Percentiles rank a stretch among this genome's conserved stretches.
These are phyloP conservation scores for Retiboletus flavoniger DNA, from an alignment of 1,284 basidiomycete species.

Conservation along the genomic window DNA sequence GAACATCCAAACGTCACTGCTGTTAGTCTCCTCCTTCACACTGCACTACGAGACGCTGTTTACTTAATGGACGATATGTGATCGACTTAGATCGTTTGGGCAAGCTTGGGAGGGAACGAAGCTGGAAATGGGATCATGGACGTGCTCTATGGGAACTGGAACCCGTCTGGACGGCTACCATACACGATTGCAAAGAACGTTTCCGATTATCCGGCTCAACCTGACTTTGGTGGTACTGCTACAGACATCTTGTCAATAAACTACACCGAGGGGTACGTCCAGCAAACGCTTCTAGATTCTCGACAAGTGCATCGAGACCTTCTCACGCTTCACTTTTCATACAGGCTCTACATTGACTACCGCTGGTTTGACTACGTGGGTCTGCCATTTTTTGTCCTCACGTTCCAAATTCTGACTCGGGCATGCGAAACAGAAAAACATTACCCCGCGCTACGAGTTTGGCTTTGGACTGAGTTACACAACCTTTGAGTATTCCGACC, in stretches of 20 bases:
- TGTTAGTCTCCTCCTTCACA: conserved; percentile 9
- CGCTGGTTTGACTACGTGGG: conserved; percentile 48
- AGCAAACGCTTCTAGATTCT: neutral
- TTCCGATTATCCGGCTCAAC: conserved; percentile 36
- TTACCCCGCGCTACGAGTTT: conserved; percentile 60
- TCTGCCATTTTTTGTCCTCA: neutral
- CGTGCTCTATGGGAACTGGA: conserved; percentile 50
- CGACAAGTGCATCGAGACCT: neutral
- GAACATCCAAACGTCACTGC: conserved; percentile 54
- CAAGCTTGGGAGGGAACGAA: conserved; percentile 61
- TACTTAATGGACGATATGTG: neutral
- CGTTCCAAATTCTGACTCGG: neutral
- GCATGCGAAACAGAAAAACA: conserved; percentile 33
- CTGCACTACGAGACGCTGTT: too few species aligned
- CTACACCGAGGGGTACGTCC: conserved; percentile 42
- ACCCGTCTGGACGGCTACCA: conserved; percentile 55
- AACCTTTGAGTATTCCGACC: conserved; percentile 63
- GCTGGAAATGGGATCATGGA: conserved; percentile 44
- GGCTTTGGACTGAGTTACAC: conserved; percentile 77
- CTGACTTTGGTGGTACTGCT: conserved; percentile 26
- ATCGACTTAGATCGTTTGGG: conserved; percentile 41
- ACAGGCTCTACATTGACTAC: conserved; percentile 56
- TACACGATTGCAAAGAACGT: conserved; percentile 56
- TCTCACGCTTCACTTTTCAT: too few species aligned
- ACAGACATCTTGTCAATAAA: conserved; percentile 33